Conservation (phyloP, 1,284 basidiomycete species). For the Cutaneotrichosporon arboriforme region DNA sequence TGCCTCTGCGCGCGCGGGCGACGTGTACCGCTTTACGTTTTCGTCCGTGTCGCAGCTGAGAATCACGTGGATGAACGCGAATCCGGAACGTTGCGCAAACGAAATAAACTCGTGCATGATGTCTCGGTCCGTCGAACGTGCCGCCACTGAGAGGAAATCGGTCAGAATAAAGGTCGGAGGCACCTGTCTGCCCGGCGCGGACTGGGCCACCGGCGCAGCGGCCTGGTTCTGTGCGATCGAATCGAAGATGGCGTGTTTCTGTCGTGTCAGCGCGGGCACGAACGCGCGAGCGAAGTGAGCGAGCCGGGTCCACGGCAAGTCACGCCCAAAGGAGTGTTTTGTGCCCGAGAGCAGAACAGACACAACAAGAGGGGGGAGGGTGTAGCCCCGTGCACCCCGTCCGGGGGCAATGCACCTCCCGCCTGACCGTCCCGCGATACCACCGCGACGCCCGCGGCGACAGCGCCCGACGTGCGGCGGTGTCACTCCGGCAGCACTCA, state of each 20-base stretch:
- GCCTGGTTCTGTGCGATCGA: slow-evolving; percentile 7
- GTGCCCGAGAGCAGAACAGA: too few relatives aligned
- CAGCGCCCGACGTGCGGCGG: too few relatives aligned
- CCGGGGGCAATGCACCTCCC: too few relatives aligned
- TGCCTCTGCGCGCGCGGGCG: neutral
- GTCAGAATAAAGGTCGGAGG: slow-evolving; percentile 13
- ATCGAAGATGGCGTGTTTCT: slow-evolving; percentile 18
- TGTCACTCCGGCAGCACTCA: too few relatives aligned
- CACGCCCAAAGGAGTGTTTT: too few relatives aligned
- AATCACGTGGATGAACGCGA: slow-evolving; percentile 29
- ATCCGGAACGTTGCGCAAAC: slow-evolving; percentile 5
- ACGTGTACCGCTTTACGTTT: slow-evolving; percentile 12
- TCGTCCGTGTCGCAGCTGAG: slow-evolving; percentile 20
- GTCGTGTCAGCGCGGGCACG: neutral
- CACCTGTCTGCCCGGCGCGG: slow-evolving; percentile 11
- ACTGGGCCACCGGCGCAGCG: neutral
- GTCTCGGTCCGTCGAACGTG: slow-evolving; percentile 12
- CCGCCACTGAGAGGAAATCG: slow-evolving; percentile 16
- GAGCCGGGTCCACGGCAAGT: neutral
- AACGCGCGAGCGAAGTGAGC: neutral
- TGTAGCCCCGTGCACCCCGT: too few relatives aligned
- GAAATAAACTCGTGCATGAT: slow-evolving; percentile 16
- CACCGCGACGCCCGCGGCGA: too few relatives aligned
- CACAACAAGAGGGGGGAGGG: too few relatives aligned
- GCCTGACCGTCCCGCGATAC: too few relatives aligned